These are phyloP conservation scores for Leishmania gerbilli DNA, from an alignment of 208 protist genomes.

Conservation along the genomic window DNA sequence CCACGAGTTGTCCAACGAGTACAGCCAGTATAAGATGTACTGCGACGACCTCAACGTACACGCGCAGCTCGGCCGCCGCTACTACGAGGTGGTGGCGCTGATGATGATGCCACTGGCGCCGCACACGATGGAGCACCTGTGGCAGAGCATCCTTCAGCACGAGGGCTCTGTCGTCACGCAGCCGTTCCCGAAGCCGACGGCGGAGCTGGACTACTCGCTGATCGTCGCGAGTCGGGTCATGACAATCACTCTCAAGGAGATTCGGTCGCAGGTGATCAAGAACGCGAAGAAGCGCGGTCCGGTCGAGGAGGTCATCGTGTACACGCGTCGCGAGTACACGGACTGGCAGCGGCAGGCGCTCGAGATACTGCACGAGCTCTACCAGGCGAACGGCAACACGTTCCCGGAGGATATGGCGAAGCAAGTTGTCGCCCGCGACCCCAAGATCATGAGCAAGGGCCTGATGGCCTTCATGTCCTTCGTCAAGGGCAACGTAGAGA, in stretches of 20 bases:
- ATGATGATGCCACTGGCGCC: slow-evolving; percentile 97
- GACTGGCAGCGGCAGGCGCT: slow-evolving; percentile 85
- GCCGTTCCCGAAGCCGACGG: slow-evolving; percentile 63
- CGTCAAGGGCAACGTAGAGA: slow-evolving; percentile 76
- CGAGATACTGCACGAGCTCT: slow-evolving; percentile 62
- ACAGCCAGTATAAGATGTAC: slow-evolving; percentile 93
- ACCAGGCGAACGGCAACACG: slow-evolving; percentile 44
- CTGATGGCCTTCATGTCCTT: slow-evolving; percentile 93
- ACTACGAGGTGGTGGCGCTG: slow-evolving; percentile 93
- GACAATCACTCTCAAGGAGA: slow-evolving; percentile 85
- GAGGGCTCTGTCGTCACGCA: slow-evolving; percentile 60
- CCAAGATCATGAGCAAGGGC: slow-evolving; percentile 57
- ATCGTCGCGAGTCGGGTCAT: slow-evolving; percentile 78
- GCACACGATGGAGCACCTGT: slow-evolving; percentile 97
- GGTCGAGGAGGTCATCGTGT: slow-evolving; percentile 73
- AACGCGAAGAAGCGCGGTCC: slow-evolving; percentile 78
- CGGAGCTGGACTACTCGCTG: slow-evolving; percentile 75
- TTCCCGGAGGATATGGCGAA: slow-evolving; percentile 79
- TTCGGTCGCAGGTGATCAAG: slow-evolving; percentile 80
- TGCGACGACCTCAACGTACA: slow-evolving; percentile 79
- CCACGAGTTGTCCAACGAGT: slow-evolving; percentile 93
- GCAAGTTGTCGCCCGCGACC: slow-evolving; percentile 27
- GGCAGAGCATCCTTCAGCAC: slow-evolving; percentile 84
- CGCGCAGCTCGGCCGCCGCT: slow-evolving; percentile 77
- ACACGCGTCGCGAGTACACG: slow-evolving; percentile 62